Base-by-base conservation (phyloP, 352 stramenopile genomes). In the Pythium diclinum region DNA sequence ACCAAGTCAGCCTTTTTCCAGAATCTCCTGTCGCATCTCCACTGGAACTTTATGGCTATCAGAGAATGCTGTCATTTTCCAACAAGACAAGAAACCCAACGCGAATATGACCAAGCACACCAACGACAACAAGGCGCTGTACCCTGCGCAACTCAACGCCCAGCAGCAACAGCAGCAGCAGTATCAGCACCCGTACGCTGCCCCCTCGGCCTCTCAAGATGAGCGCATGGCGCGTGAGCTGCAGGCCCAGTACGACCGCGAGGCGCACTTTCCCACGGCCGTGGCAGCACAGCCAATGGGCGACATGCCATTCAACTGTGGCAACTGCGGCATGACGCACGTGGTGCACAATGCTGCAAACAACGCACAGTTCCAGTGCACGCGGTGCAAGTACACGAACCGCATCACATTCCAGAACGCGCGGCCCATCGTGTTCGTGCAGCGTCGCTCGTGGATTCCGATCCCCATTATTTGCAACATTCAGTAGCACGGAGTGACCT, bases 391-490 rank as follows among this genome's bases (percentile, higher is more conserved):
- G 17, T 62, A 67, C 5, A 65, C 79, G 67, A 92, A 90, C 67
- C 81, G 86, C 62, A 92, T 92, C 58, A 52, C 79, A 28, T 51
- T 89, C 65, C 48, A 78, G 49, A 56, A 68, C 46, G 61, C 76
- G 23, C 70, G 33, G 11, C 74, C 58, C 23, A 71, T 76, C 1
- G 70, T 79, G 42, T 68, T 87, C 30, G 61, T 89, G 79, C 87
- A 77, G 47, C 65, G 56, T 14, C 64, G 56, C 46, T 77, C 77
- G 36, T 82, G 81, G 52, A 48, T 92, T 10, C 83, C 83, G 33
- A 72, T 92, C 38, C 83, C 83, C 16, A 65, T 92, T 49, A 75
- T 92, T 48, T 92, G 83, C 72, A 75, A 32, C 61, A 76, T 90
- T 56, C 83, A 85, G 80, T 89, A 69, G 58, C 2, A 23, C 9